Evolutionary conservation across 495 filamentous ascomycete genomes (phyloP), one percentile per base, ranked within the genome.

Genomic region (Lasiosphaeris hirsuta): DNA sequence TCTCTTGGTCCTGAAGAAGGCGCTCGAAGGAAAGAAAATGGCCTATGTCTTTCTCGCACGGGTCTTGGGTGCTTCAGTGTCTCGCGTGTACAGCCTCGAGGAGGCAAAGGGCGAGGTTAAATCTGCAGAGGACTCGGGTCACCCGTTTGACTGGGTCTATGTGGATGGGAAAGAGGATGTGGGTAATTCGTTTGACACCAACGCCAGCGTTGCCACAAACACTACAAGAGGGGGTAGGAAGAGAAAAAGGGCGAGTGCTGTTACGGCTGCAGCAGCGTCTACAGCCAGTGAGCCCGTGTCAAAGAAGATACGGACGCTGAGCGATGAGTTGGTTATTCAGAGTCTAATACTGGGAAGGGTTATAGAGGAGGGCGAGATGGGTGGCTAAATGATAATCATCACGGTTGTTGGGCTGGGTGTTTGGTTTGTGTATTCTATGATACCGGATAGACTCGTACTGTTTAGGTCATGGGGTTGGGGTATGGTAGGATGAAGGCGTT

Each of bases 311-410:
- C 81, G 78, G 67, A 74, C 72, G 67, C 80, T 96, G 43, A 87
- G 86, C 35, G 90, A 96, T 73, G 92, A 97, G 67, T 84, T 90
- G 66, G 83, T 97, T 34, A 86, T 96, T 55, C 95, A 98, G 76
- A 97, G 92, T 69, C 73, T 97, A 58, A 97, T 98, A 59, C 64
- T 96, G 51, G 94, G 92, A 5, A 82, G 82, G 54, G 63, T 96
- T 59, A 78, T 89, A 61, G 87, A 90, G 51, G 81, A 85, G 41
- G 80, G 70, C 10, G 76, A 78, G 57, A 69, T 78, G 70, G 67
- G 71, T 35, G 66, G 59, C 19, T 71, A 46, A 36, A 14, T 30
- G 23, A 5, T 30, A 30, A 30, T 30, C 23, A 30, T 30, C 23
- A 5, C 5, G 23, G 23, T 30, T 30, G 23, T 30, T 30, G 23